phyloP scores from a whole-genome alignment of 441 rosid species.

The Eutrema salsugineum region DNA sequence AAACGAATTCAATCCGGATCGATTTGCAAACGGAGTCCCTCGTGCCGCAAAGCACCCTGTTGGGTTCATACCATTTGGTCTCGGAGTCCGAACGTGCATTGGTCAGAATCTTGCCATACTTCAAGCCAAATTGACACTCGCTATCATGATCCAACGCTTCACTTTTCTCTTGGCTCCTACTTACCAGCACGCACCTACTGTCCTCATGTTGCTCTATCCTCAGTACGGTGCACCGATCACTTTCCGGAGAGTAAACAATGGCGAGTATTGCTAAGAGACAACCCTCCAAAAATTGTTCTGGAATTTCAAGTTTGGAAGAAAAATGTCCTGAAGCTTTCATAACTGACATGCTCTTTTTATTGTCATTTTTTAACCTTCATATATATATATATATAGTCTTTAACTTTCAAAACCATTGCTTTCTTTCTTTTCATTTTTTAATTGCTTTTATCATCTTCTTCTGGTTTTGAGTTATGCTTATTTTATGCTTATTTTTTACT shows the following conservation, averaged over 20 bases:
- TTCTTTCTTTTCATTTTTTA: not conserved
- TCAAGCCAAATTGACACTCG: constrained; percentile 77
- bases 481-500: not conserved
- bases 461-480: not conserved
- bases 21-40: constrained; percentile 71
- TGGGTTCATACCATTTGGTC: constrained; percentile 88
- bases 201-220: constrained; percentile 86
- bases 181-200: constrained; percentile 93
- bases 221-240: constrained; percentile 92
- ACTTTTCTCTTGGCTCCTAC: constrained; percentile 68
- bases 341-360: constrained; percentile 22
- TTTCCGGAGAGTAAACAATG: constrained; percentile 37
- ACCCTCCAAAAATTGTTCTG: not conserved
- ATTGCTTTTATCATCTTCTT: not conserved
- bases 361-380: constrained; percentile 26
- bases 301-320: constrained; percentile 1
- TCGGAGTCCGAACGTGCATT: constrained; percentile 77
- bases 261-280: not conserved
- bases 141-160: constrained; percentile 73
- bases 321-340: constrained; percentile 6
- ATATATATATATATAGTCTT: constrained; percentile 32
- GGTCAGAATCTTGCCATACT: constrained; percentile 89
- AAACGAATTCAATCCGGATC: constrained; percentile 81
- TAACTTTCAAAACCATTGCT: constrained; percentile 9
- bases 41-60: constrained; percentile 68